phyloP scores from a whole-genome alignment of 2,329 filamentous ascomycete genomes.

The Colletotrichum orchidophilum region DNA sequence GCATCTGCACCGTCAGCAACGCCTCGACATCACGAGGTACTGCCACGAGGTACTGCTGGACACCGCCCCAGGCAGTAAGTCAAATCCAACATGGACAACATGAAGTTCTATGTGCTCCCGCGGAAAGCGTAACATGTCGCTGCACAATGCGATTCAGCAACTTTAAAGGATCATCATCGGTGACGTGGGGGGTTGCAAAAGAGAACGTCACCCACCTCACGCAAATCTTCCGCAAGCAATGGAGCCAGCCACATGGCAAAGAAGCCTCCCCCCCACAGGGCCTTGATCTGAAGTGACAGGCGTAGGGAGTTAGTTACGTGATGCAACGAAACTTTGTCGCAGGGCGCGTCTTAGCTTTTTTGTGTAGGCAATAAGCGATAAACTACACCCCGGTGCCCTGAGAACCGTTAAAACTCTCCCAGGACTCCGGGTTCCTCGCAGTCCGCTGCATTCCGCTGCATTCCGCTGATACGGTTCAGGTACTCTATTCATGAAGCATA shows the following conservation, averaged over 20 bases:
- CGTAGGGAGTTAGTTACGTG: background rate
- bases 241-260: background rate
- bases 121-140: background rate
- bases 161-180: slow-evolving; percentile 5
- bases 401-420: slow-evolving; percentile 19
- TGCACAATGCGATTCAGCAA: background rate
- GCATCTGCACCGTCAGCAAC: background rate
- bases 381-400: background rate
- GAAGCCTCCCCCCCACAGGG: too few relatives aligned
- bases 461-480: slow-evolving; percentile 9
- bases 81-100: background rate
- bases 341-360: background rate
- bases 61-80: background rate
- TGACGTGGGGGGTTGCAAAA: slow-evolving; percentile 12
- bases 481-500: background rate
- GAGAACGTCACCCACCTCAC: background rate
- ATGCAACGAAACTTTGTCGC: background rate
- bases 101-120: background rate
- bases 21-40: background rate
- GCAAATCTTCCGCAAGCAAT: slow-evolving; percentile 7
- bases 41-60: background rate
- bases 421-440: slow-evolving; percentile 13
- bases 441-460: slow-evolving; percentile 19
- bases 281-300: background rate
- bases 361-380: background rate